Evolutionary conservation across 169 alveolate species (phyloP).

Genomic region (Plasmodium billcollinsi): DNA sequence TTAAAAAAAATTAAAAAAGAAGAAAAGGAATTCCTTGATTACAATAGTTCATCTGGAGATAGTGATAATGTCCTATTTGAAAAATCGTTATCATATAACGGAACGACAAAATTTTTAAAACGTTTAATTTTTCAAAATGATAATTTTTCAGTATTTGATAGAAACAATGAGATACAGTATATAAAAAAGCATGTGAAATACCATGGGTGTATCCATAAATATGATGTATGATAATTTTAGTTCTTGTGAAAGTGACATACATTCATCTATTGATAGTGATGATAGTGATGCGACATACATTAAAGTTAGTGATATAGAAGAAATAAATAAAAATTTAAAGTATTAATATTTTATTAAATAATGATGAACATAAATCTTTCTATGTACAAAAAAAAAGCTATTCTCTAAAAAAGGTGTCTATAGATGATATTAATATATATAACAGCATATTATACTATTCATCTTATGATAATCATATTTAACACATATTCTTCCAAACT

Average conservation of each 20-base stretch:
- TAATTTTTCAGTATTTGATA: constrained; percentile 13
- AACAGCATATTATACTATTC: constrained; percentile 63
- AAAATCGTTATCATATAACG: constrained; percentile 18
- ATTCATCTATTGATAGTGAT: constrained; percentile 66
- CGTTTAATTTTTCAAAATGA: constrained; percentile 29
- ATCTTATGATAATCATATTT: constrained; percentile 73
- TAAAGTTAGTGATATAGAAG: constrained; percentile 53
- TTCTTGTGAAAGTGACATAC: constrained; percentile 62
- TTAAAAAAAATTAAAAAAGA: constrained; percentile 58
- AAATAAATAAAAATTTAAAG: constrained; percentile 65
- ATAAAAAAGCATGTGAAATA: constrained; percentile 1
- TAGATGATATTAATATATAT: constrained; percentile 70
- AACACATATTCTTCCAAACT: constrained; percentile 56
- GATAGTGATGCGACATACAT: constrained; percentile 54
- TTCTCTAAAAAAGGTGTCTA: constrained; percentile 59
- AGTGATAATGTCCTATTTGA: constrained; percentile 66
- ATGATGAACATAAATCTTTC: constrained; percentile 46
- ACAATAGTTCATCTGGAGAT: constrained; percentile 55
- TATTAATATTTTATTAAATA: constrained; percentile 41
- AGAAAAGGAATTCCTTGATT: constrained; percentile 32
- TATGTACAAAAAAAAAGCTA: constrained; percentile 57
- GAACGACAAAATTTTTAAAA: constrained; percentile 13
- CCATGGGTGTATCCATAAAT: constrained; percentile 22
- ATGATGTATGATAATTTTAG: constrained; percentile 29
- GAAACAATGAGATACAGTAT: constrained; percentile 8